These are phyloP conservation scores for Trichoderma atroviride DNA, from an alignment of 2,329 filamentous ascomycete genomes.

Conservation along the genomic window DNA sequence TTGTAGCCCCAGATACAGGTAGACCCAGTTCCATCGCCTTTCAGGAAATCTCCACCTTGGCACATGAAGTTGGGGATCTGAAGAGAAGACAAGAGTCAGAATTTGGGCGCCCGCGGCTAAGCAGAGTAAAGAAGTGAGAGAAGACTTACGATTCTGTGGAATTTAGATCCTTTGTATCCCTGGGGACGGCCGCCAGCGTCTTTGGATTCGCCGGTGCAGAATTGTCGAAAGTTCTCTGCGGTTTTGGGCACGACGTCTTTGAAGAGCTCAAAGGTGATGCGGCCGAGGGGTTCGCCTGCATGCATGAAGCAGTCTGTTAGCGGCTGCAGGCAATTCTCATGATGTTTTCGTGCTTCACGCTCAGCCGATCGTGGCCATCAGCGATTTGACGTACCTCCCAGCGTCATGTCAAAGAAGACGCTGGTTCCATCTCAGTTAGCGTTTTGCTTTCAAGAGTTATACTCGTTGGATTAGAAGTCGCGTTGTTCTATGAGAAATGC, in stretches of 20 bases:
- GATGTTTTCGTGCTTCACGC: background rate
- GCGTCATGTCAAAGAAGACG: constrained; percentile 77
- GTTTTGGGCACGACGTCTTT: constrained; percentile 81
- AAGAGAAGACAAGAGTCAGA: background rate
- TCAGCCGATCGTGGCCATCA: background rate
- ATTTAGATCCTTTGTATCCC: constrained; percentile 93
- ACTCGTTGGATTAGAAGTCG: background rate
- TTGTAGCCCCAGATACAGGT: constrained; percentile 85
- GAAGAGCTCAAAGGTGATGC: constrained; percentile 90
- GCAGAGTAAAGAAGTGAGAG: background rate
- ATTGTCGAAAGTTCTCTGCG: constrained; percentile 95
- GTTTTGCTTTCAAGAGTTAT: background rate
- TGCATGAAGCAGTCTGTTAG: constrained; percentile 13
- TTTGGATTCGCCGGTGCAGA: constrained; percentile 92
- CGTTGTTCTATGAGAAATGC: background rate
- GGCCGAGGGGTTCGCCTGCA: constrained; percentile 79
- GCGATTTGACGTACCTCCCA: constrained; percentile 64
- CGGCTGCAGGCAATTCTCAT: background rate
- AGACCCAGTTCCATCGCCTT: constrained; percentile 88
- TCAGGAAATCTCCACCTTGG: constrained; percentile 93
- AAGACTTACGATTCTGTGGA: constrained; percentile 81
- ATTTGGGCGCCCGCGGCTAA: background rate
- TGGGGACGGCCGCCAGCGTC: constrained; percentile 75
- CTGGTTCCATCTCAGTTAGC: constrained; percentile 35
- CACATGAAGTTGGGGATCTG: constrained; percentile 97